phyloP scores from a whole-genome alignment of 768 basidiomycete genomes.

The Lactifluus rugatus region DNA sequence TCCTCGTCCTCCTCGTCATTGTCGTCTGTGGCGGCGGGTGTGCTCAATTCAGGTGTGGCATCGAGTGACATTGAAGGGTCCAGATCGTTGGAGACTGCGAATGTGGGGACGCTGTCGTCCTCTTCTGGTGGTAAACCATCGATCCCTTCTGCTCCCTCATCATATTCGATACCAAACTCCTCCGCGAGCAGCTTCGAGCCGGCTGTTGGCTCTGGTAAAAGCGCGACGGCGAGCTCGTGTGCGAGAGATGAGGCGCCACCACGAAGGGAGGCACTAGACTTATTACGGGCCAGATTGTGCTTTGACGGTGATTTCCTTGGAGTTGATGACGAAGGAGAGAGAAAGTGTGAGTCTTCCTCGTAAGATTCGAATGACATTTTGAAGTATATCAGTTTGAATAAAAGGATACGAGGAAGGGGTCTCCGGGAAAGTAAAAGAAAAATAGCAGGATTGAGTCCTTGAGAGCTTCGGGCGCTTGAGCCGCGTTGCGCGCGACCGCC shows the following conservation, averaged over 20 bases:
- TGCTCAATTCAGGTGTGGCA: not conserved
- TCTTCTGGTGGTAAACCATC: conserved; percentile 32
- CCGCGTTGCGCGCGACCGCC: no score
- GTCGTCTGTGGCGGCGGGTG: conserved; percentile 22
- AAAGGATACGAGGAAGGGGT: not conserved
- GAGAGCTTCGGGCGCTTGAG: no score
- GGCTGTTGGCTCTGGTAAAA: conserved; percentile 78
- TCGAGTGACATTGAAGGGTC: conserved; percentile 19
- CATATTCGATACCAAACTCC: conserved; percentile 85
- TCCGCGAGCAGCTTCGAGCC: conserved; percentile 74
- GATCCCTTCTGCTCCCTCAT: conserved; percentile 77
- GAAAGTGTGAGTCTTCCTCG: conserved; percentile 24
- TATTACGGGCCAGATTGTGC: conserved; percentile 28
- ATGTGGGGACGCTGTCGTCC: conserved; percentile 24
- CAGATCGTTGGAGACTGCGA: conserved; percentile 27
- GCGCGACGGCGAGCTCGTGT: conserved; percentile 77
- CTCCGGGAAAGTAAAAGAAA: not conserved
- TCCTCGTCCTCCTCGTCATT: conserved; percentile 18
- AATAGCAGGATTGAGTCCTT: not conserved
- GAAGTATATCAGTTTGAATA: not conserved
- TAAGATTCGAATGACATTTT: conserved; percentile 14
- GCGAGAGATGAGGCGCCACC: conserved; percentile 50
- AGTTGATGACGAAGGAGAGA: conserved; percentile 21
- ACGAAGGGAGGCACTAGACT: conserved; percentile 45
- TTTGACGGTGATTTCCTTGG: conserved; percentile 27